Base-by-base conservation (phyloP, 306 rosid genomes). In the Biancaea sappan region DNA sequence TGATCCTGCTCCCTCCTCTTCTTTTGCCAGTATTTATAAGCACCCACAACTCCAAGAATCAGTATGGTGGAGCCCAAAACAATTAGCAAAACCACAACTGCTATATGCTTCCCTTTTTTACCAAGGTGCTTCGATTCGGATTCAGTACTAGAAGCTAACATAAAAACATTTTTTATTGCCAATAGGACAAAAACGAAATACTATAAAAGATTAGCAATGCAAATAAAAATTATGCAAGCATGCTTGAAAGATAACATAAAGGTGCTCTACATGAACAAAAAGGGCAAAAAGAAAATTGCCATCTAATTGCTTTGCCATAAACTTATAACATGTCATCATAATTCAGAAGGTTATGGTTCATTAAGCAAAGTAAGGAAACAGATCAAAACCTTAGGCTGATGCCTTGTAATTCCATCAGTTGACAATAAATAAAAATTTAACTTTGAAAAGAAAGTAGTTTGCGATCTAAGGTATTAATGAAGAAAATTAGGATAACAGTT, bases 1-100 rank as follows among this genome's bases (percentile, higher is more conserved):
- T 94, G 99, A 74, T 94, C 99, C 43, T 88, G 90, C 73, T 86
- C 61, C 60, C 99, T 90, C 79, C 80, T 88, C 88, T 62, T 90
- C 88, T 92, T 92, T 73, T 90, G 99, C 97, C 99, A 88, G 82
- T 72, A 87, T 70, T 90, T 94, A 66, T 76, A 88, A 34, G 72
- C 88, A 70, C 57, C 76, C 50, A 83, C 69, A 5, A 59, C 73
- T 67, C 78, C 89, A 24, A 85, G 0, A 44, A 79, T 40, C n/a
- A 80, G 34, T 34, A 83, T 69, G 9, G 80, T 52, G 51, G 87
- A 79, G 53, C 77, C 66, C 61, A 77, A 62, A 44, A 37, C 28
- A 71, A 64, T 37, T 12, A 90, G 73, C 68, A 87, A 50, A 60
- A 94, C 60, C 21, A 86, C 28, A 48, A 84, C 66, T 66, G 85